These are phyloP conservation scores for Kazachstania sp. DNA, from an alignment of 1,139 yeast species.

Conservation along the genomic window DNA sequence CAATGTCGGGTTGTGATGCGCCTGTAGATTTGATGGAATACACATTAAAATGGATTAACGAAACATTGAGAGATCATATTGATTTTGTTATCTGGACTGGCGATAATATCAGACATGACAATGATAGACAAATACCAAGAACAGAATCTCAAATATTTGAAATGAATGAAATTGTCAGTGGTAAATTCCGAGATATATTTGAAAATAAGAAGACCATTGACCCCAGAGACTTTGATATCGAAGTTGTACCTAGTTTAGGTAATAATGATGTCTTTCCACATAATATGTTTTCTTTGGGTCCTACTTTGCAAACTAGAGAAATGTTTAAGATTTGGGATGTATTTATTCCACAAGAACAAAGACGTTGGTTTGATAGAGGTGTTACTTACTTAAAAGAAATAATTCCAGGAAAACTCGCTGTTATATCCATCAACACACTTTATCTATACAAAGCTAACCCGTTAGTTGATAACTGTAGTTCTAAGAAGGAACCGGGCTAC, in stretches of 20 bases:
- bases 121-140: constrained; percentile 65
- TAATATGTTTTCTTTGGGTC: constrained; percentile 75
- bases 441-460: constrained; percentile 73
- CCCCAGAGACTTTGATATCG: constrained; percentile 39
- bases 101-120: constrained; percentile 79
- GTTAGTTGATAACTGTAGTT: constrained; percentile 70
- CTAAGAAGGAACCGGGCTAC: constrained; percentile 68
- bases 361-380: constrained; percentile 65
- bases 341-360: constrained; percentile 69
- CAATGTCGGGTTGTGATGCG: constrained; percentile 61
- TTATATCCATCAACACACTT: constrained; percentile 67
- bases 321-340: constrained; percentile 63
- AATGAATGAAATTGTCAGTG: constrained; percentile 55
- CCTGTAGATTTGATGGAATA: constrained; percentile 53
- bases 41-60: constrained; percentile 59
- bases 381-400: constrained; percentile 70
- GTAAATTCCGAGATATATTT: constrained; percentile 44
- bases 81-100: constrained; percentile 91
- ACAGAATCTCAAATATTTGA: constrained; percentile 62
- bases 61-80: constrained; percentile 59
- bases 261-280: constrained; percentile 88
- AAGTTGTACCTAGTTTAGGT: constrained; percentile 64
- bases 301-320: constrained; percentile 75
- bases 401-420: constrained; percentile 68
- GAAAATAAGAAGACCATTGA: constrained; percentile 37